These are phyloP conservation scores for Nissolia schottii DNA, from an alignment of 306 rosid genomes.

Conservation along the genomic window DNA sequence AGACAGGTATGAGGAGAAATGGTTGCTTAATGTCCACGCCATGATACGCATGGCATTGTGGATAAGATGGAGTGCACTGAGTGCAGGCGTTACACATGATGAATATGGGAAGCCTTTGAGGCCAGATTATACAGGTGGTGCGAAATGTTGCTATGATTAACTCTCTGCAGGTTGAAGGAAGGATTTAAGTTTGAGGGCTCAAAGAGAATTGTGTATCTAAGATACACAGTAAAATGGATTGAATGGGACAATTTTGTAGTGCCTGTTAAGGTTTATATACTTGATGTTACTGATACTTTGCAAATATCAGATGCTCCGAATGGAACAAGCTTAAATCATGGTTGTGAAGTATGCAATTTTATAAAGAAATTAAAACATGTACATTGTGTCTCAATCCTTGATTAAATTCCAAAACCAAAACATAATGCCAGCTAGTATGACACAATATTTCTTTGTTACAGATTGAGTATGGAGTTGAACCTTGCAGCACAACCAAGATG, in stretches of 20 bases:
- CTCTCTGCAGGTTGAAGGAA: slow-evolving; percentile 50
- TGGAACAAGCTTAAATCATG: slow-evolving; percentile 20
- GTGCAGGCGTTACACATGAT: slow-evolving; percentile 53
- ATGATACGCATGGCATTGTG: slow-evolving; percentile 61
- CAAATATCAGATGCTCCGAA: slow-evolving; percentile 9
- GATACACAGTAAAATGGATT: slow-evolving; percentile 68
- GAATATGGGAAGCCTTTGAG: slow-evolving; percentile 31
- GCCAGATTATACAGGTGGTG: slow-evolving; percentile 53
- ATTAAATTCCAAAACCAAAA: background rate
- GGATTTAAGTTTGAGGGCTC: slow-evolving; percentile 41
- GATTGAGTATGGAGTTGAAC: slow-evolving; percentile 54
- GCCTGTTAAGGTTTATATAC: slow-evolving; percentile 61
- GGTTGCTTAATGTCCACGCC: slow-evolving; percentile 73
- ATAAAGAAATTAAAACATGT: background rate
- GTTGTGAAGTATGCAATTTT: slow-evolving; percentile 44
- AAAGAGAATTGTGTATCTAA: slow-evolving; percentile 53
- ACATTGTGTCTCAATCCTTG: background rate
- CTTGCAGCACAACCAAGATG: slow-evolving; percentile 34
- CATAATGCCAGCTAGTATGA: background rate
- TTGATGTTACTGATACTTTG: slow-evolving; percentile 62
- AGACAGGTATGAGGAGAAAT: slow-evolving; percentile 60
- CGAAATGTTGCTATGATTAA: slow-evolving; percentile 53
- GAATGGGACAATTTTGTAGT: slow-evolving; percentile 60
- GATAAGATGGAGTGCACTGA: slow-evolving; percentile 61
- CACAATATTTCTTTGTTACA: slow-evolving; percentile 15